Conservation (phyloP, 2,329 filamentous ascomycete genomes). For the Gaeumannomyces tritici region DNA sequence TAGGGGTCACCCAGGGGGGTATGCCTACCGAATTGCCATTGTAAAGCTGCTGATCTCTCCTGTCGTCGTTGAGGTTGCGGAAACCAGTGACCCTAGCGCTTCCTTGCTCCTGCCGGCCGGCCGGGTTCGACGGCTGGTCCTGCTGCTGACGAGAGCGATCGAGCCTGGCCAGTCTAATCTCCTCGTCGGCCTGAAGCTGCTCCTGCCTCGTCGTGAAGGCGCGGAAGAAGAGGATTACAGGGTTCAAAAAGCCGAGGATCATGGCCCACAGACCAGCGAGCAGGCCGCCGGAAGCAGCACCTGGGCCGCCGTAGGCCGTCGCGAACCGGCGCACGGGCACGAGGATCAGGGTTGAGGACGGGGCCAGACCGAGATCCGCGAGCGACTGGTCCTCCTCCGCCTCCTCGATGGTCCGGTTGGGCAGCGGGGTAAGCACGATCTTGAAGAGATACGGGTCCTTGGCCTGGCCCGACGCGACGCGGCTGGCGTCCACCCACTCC, state of each 20-base stretch:
- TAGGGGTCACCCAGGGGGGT: background rate
- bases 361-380: slow-evolving; percentile 60
- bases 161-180: background rate
- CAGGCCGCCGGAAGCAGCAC: slow-evolving; percentile 2
- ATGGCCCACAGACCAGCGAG: slow-evolving; percentile 23
- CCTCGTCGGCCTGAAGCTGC: background rate
- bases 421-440: slow-evolving; percentile 68
- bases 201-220: slow-evolving; percentile 9
- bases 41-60: slow-evolving; percentile 63
- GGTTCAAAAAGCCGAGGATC: slow-evolving; percentile 18
- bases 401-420: slow-evolving; percentile 64
- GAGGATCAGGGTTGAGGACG: slow-evolving; percentile 75
- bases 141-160: background rate
- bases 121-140: background rate
- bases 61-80: slow-evolving; percentile 41
- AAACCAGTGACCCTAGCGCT: slow-evolving; percentile 32
- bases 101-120: slow-evolving; percentile 12
- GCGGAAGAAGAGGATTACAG: slow-evolving; percentile 18
- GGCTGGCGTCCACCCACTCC: slow-evolving; percentile 62
- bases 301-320: slow-evolving; percentile 24
- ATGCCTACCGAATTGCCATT: slow-evolving; percentile 83
- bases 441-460: slow-evolving; percentile 71
- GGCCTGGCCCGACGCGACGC: slow-evolving; percentile 31
- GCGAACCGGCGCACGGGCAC: slow-evolving; percentile 51
- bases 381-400: slow-evolving; percentile 65